Evolutionary conservation across 371 early-diverging fungal species (phyloP), one percentile per base, ranked within the genome.

Genomic region (Catenaria anguillulae): DNA sequence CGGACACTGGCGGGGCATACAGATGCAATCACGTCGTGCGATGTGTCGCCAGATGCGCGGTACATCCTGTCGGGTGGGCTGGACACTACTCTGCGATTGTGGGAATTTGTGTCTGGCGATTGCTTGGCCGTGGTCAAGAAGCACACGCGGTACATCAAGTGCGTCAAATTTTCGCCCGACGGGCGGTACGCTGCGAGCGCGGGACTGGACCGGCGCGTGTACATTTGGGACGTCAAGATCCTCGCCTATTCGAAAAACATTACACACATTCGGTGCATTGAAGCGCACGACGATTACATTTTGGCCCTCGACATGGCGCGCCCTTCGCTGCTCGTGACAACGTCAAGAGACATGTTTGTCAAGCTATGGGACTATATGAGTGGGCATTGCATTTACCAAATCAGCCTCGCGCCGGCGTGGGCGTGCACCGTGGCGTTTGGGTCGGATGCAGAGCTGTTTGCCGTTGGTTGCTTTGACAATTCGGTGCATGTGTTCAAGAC

Each of bases 21-120:
- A 12, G 84, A 84, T 63, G 66, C 75, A 29, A 73, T 84, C n/a
- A 77, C 74, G 15, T 63, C 69, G 24, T 73, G 79, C 64, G 77
- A 76, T 61, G 71, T 82, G 8, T 70, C 73, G 15, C 56, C 71
- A 4, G 80, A 81, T 60, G 73, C 70, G 2, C 69, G 77, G 40
- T 73, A 71, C 62, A 72, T 81, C 45, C 67, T 74, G 2, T 73
- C 81, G 0, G 80, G 78, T 2, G 71, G 75, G 2, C 67, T 72
- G 23, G 84, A 83, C 61, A 65, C 70, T 56, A 73, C 76, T 12
- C 65, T 79, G n/a, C 64, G 76, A 52, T 45, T 84, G 15, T 82
- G 81, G 81, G 84, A 84, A 61, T 72, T 77, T 36, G 64, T 40
- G 50, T 71, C 63, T 1, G 81, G 81, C 24, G 73, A 73, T 13